Evolutionary conservation across 2,329 filamentous ascomycete genomes (phyloP), one percentile per base, ranked within the genome.

Genomic region (Blastomyces emzantsi): DNA sequence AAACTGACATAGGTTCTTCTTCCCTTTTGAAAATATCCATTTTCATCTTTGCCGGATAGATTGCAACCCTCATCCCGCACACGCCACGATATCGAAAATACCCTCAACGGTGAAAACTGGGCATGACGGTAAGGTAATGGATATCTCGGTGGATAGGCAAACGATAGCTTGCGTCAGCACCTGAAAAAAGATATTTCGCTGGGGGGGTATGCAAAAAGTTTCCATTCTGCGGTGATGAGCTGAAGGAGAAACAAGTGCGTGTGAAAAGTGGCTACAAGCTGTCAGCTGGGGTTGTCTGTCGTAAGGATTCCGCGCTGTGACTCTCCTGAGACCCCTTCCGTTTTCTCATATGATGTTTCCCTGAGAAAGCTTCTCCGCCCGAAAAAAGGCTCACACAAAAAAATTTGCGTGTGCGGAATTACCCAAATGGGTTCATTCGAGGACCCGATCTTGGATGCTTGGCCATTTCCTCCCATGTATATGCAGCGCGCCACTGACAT

Each of bases 71-170:
- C 7, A 36, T 60, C 61, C 9, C 11, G 9, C 52, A 0, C 41
- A 73, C 77, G 85, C 0, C 87, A 89, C 69, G 89, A 89, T 68
- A 86, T 90, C 63, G 86, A 89, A 68, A 90, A 89, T 71, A 86
- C 82, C 82, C 0, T 87, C 84, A 0, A 77, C 3, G n/a, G 3
- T 28, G 47, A 22, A 84, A 1, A 83, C 80, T 0, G 84, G 88
- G 65, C 84, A 87, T 60, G 83, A 82, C 89, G 66, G 80, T 43
- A 19, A 82, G 1, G 85, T 89, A 1, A 84, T 82, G 0, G 87
- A 90, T 69, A 86, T 90, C 66, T 81, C 83, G 0, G 73, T 89
- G 85, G 83, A 0, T 87, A 90, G 72, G 17, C 41, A 17, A 19
- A 19, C 17, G 6, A 19, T 43, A 87, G 87, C 77, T 90, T 49